phyloP scores from a whole-genome alignment of 768 basidiomycete species.

The Xerocomellus amylosporus region DNA sequence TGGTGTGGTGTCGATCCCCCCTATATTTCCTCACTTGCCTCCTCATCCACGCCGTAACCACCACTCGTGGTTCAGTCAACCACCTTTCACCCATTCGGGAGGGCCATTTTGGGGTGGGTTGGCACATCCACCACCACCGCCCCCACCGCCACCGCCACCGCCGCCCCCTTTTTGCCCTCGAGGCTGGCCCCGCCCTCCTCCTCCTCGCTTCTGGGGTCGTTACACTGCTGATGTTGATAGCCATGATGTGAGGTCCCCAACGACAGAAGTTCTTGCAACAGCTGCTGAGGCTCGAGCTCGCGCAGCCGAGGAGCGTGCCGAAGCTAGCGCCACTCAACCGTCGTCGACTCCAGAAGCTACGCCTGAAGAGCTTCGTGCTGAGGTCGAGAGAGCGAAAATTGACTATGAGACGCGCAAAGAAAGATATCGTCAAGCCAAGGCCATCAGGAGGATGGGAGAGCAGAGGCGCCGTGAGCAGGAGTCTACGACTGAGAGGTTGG shows the following conservation, averaged over 20 bases:
- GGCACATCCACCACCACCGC: conserved; percentile 19
- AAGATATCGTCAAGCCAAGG: conserved; percentile 58
- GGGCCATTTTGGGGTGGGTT: conserved; percentile 19
- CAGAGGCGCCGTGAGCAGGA: conserved; percentile 23
- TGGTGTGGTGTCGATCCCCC: conserved; percentile 11
- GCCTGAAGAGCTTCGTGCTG: conserved; percentile 30
- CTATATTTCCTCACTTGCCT: conserved; percentile 17
- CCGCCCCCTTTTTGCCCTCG: conserved; percentile 1
- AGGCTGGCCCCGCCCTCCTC: conserved; percentile 28
- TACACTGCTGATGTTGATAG: neutral
- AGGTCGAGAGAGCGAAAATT: conserved; percentile 64
- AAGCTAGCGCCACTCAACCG: neutral
- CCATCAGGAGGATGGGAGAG: conserved; percentile 43
- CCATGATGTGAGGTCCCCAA: conserved; percentile 10
- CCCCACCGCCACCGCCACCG: conserved; percentile 7
- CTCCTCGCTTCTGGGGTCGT: conserved; percentile 20
- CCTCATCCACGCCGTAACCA: conserved; percentile 19
- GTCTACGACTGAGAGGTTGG: conserved; percentile 29
- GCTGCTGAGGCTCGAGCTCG: conserved; percentile 16
- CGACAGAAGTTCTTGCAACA: conserved; percentile 16
- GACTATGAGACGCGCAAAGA: conserved; percentile 71
- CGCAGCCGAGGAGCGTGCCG: conserved; percentile 2
- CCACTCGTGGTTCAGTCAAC: conserved; percentile 25
- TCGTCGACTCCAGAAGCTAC: conserved; percentile 2
- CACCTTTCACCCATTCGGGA: conserved; percentile 4